Conservation (phyloP, 768 basidiomycete genomes). For the Termitomyces heimii region DNA sequence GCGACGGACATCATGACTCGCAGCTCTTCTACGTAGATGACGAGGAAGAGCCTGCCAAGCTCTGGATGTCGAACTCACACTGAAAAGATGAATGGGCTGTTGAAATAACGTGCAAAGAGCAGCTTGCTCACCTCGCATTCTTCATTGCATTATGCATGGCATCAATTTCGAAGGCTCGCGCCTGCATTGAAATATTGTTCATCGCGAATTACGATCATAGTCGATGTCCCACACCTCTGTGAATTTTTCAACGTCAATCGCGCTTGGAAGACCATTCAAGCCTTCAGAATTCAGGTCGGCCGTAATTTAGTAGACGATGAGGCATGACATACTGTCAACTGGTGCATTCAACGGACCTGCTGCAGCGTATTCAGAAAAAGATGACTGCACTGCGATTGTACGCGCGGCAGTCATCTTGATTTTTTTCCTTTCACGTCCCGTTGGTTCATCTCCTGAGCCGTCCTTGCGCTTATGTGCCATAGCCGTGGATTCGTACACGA, state of each 20-base stretch:
- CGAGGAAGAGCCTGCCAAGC: conserved; percentile 93
- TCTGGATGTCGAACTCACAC: conserved; percentile 66
- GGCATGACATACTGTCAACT: conserved; percentile 34
- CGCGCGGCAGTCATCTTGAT: conserved; percentile 57
- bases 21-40: conserved; percentile 86
- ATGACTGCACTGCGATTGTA: conserved; percentile 57
- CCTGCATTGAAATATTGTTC: conserved; percentile 35
- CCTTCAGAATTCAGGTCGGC: conserved; percentile 28
- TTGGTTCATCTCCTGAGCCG: conserved; percentile 23
- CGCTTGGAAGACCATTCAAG: conserved; percentile 55
- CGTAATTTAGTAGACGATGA: neutral
- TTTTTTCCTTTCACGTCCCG: conserved; percentile 62
- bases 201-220: neutral
- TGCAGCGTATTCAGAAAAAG: conserved; percentile 20
- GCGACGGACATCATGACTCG: conserved; percentile 89
- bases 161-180: conserved; percentile 82
- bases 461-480: conserved; percentile 36
- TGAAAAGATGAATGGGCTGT: conserved; percentile 20
- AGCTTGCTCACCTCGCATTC: conserved; percentile 51
- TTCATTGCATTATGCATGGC: conserved; percentile 90
- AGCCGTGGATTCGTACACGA: neutral
- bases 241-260: conserved; percentile 86
- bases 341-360: conserved; percentile 33
- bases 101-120: neutral
- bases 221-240: conserved; percentile 50